Base-by-base conservation (phyloP, 2,329 filamentous ascomycete species). In the Aspergillus piperis region DNA sequence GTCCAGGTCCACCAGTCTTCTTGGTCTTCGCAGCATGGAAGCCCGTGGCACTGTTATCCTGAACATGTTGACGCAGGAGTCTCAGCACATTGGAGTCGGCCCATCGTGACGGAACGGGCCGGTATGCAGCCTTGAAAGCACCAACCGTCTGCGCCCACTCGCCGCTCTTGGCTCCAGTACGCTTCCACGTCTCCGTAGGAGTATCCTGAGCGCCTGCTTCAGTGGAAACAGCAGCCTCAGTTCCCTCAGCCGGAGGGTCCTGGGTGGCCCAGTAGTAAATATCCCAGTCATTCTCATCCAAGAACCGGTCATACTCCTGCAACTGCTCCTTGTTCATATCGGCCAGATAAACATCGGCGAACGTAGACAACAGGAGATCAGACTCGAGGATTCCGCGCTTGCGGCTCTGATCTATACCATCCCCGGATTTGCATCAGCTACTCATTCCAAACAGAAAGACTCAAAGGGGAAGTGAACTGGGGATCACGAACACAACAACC, bases 231-330 rank as follows among this genome's bases (percentile, higher is more conserved):
- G 80, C 77, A 61, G 84, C 82, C 66, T 86, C 84, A 5, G 83
- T 82, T 0, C 64, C 70, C 27, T 76, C 72, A 1, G 61, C 54
- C 0, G 73, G 72, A 5, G 88, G 83, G 68, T 92, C 88, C 78
- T 99, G 95, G 15, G 95, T 99, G 3, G 91, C 92, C 95, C 95
- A 99, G 84, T 99, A 99, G 83, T 99, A 99, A 63, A 99, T 97
- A 76, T 99, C 95, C 95, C 95, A 99, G 81, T 99, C 95, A 78
- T 99, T 99, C 80, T 99, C 95, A 78, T 99, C 95, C 59, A 99
- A 87, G 82, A 99, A 96, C 27, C 84, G 81, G 76, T 98, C 94
- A 81, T 95, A 98, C 77, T 96, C 86, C 69, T 85, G 78, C 68
- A 98, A 87, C 73, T 96, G 90, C 54, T 82, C 77, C 5, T 81